Conservation (phyloP, 345 rosid species). For the Lenwebbia sp. region DNA sequence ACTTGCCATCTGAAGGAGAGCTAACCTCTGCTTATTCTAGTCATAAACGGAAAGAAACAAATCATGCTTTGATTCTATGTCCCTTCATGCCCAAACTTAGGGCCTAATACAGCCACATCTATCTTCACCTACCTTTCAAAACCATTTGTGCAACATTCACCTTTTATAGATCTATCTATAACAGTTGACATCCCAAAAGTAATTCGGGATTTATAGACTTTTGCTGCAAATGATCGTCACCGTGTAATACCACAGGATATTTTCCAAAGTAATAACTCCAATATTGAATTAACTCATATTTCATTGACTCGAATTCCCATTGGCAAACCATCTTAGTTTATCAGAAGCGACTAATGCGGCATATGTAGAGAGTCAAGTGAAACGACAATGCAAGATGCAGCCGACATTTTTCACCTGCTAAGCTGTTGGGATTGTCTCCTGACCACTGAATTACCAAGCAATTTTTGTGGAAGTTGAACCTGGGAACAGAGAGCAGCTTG, state of each 20-base stretch:
- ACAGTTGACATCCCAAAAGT: not conserved
- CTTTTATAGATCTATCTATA: not conserved
- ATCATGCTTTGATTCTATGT: not conserved
- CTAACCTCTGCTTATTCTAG: not conserved
- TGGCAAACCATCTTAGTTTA: not conserved
- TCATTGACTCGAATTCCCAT: not conserved
- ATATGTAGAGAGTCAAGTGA: not conserved
- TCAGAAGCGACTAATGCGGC: not conserved
- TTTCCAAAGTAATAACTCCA: not conserved
- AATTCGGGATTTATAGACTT: not conserved
- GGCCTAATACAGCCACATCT: not conserved
- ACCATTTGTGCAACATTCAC: not conserved
- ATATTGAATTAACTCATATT: not conserved
- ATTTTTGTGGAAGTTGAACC: constrained; percentile 55
- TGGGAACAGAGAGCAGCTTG: constrained; percentile 1
- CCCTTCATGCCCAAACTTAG: not conserved
- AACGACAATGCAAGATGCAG: not conserved
- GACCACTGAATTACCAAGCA: constrained; percentile 93
- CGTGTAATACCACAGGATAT: not conserved
- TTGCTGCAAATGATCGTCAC: not conserved
- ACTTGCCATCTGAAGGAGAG: not conserved
- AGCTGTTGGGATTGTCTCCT: constrained; percentile 98
- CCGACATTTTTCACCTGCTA: constrained; percentile 50
- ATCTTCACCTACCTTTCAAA: not conserved
- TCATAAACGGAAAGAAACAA: not conserved